phyloP scores from a whole-genome alignment of 1,284 basidiomycete genomes.

The Polyporus tsugae region DNA sequence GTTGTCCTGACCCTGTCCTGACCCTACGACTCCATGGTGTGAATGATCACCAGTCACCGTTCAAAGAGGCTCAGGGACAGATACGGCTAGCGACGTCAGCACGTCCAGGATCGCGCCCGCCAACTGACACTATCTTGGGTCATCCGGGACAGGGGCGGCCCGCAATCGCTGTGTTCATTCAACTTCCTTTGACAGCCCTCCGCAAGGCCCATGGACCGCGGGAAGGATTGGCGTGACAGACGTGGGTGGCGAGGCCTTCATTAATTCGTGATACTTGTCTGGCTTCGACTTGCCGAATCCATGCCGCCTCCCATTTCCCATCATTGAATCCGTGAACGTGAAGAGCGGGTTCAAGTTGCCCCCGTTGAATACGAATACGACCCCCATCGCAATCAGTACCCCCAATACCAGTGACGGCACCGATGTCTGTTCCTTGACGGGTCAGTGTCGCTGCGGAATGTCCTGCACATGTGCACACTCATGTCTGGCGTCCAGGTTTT shows the following conservation, averaged over 20 bases:
- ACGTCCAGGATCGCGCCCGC: not conserved
- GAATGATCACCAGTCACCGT: not conserved
- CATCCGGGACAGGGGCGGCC: not conserved
- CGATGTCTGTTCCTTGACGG: not conserved
- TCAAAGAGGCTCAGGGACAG: not conserved
- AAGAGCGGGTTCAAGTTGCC: not conserved
- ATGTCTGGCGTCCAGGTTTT: not conserved
- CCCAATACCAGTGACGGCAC: not conserved
- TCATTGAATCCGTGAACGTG: not conserved
- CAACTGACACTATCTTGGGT: not conserved
- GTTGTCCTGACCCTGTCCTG: not conserved
- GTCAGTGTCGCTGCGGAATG: not conserved
- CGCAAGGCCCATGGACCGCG: not conserved
- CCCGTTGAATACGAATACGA: not conserved
- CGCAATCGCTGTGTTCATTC: not conserved
- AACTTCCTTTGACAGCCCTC: not conserved
- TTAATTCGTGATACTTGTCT: not conserved
- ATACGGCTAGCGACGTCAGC: not conserved
- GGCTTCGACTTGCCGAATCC: not conserved
- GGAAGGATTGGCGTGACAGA: constrained; percentile 7
- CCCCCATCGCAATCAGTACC: not conserved
- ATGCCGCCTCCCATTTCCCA: not conserved
- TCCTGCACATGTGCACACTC: not conserved
- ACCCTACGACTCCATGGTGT: not conserved
- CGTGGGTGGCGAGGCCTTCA: not conserved